These are phyloP conservation scores for Agrostemma githago DNA, from an alignment of 148 eudicot species.

Conservation along the genomic window DNA sequence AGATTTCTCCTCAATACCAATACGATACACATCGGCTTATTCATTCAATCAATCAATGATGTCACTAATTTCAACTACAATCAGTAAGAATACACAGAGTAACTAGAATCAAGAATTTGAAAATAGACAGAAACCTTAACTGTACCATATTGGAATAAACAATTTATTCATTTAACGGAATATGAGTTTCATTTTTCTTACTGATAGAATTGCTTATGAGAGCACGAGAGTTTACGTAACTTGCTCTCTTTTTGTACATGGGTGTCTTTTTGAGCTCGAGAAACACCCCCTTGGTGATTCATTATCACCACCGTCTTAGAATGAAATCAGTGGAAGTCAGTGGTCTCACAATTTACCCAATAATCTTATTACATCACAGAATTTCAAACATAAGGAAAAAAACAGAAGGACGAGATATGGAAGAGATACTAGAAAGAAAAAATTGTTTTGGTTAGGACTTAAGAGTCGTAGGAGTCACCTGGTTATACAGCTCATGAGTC, in stretches of 20 bases:
- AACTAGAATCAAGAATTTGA: too few species aligned
- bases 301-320: too few species aligned
- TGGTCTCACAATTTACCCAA: neutral
- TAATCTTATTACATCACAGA: neutral
- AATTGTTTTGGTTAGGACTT: neutral
- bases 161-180: too few species aligned
- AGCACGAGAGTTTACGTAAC: too few species aligned
- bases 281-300: too few species aligned
- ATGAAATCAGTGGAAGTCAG: neutral
- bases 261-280: too few species aligned
- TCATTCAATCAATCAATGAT: neutral
- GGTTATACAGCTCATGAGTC: conserved; percentile 49
- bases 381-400: neutral
- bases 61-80: neutral
- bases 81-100: too few species aligned
- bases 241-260: too few species aligned
- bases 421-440: neutral
- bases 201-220: too few species aligned
- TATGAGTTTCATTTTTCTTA: too few species aligned
- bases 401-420: neutral
- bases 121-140: too few species aligned
- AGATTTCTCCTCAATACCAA: neutral
- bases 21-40: neutral
- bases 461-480: conserved; percentile 40
- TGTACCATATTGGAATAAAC: too few species aligned